A percentile compares a stretch with the other conserved stretches of the same genome.
Evolutionary conservation across 129 eudicot genomes (phyloP).

Genomic region (Silybum marianum): DNA sequence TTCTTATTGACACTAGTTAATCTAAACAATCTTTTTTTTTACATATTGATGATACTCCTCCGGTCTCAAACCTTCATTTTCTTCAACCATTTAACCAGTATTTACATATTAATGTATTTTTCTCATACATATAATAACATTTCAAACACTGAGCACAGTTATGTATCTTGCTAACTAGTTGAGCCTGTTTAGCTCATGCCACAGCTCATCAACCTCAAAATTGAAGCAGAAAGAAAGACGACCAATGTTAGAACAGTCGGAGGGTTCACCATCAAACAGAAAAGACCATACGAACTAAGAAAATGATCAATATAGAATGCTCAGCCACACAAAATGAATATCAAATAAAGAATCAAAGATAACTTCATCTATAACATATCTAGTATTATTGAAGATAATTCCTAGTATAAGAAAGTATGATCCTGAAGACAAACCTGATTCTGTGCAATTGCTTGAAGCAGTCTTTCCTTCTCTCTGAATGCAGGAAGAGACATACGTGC

Average conservation of each 20-base stretch:
- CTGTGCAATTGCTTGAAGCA: slow-evolving; percentile 94
- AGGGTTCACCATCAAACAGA: background rate
- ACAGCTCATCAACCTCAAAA: too few relatives aligned
- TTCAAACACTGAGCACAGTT: background rate
- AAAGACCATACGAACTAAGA: background rate
- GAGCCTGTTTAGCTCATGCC: background rate
- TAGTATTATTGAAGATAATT: background rate
- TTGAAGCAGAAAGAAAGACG: background rate
- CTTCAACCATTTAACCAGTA: background rate
- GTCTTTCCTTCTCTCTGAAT: slow-evolving; percentile 88
- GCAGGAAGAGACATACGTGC: slow-evolving; percentile 93
- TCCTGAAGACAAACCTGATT: slow-evolving; percentile 67
- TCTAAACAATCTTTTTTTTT: background rate
- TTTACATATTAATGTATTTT: background rate
- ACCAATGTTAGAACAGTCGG: background rate
- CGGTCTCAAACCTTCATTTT: background rate
- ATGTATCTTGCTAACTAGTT: background rate
- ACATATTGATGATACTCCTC: background rate
- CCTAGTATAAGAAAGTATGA: slow-evolving; percentile 11
- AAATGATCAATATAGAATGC: background rate
- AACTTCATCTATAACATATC: background rate
- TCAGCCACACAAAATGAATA: slow-evolving; percentile 3
- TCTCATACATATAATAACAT: background rate
- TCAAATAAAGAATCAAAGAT: background rate
- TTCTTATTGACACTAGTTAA: background rate